phyloP scores from a whole-genome alignment of 2,329 filamentous ascomycete species.

The Alternaria arborescens region DNA sequence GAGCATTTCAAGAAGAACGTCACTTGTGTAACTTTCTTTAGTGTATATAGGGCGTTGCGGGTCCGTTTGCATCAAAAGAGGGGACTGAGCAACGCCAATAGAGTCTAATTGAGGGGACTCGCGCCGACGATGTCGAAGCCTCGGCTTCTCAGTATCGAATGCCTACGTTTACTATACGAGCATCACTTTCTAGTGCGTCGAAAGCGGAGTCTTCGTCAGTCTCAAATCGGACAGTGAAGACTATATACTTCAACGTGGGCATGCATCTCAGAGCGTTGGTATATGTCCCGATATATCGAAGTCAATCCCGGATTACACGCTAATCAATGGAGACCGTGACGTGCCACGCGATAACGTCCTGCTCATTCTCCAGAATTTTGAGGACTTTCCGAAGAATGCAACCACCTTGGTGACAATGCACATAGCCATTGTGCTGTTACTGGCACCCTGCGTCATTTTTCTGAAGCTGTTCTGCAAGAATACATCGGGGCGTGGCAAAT shows the following conservation, averaged over 20 bases:
- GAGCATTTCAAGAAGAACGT: not conserved
- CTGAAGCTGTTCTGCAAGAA: not conserved
- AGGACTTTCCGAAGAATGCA: not conserved
- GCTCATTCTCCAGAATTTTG: not conserved
- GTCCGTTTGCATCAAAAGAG: slow-evolving; percentile 9
- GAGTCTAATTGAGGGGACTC: slow-evolving; percentile 8
- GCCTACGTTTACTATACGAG: not conserved
- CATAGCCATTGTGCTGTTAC: slow-evolving; percentile 4
- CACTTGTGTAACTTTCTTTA: not conserved
- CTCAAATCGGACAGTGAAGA: not conserved
- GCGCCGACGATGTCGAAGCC: slow-evolving; percentile 3
- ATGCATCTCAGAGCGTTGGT: not conserved
- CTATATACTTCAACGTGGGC: not conserved
- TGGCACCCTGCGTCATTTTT: slow-evolving; percentile 8
- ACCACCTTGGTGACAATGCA: slow-evolving; percentile 12
- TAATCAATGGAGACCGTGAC: not conserved
- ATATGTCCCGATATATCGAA: not conserved
- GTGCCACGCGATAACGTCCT: not conserved
- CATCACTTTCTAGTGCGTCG: too few species aligned
- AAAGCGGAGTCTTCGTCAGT: too few species aligned
- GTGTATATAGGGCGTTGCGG: slow-evolving; percentile 8
- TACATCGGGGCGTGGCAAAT: not conserved
- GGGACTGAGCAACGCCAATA: slow-evolving; percentile 2
- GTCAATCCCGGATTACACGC: not conserved
- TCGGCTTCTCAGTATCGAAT: slow-evolving; percentile 3